Evolutionary conservation across 129 eudicot genomes (phyloP), one percentile per base, ranked within the genome.

Genomic region (Scalesia atractyloides): DNA sequence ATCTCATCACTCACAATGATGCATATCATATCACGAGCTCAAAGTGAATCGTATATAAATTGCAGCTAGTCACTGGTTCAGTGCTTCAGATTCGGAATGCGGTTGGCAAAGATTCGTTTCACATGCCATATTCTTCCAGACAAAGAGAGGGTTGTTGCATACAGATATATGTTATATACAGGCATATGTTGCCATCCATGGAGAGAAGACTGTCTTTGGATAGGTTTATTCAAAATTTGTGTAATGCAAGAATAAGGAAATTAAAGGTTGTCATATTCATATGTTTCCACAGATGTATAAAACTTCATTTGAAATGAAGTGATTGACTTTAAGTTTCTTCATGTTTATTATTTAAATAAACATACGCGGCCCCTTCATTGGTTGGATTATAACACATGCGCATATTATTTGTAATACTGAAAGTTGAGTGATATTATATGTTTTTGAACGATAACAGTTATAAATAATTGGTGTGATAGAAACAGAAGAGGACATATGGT

Each of bases 31-130:
- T 52, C 43, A 43, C 9, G 53, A 71, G 56, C 75, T 33, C 5
- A 18, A 19, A 39, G 13, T 9, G 2, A 1, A 57, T 60, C 19
- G 6, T 37, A 37, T 37, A 37, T 41, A 15, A 39, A 9, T 68
- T 84, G 85, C 86, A 87, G 92, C 79, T 20, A 87, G 67, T 57
- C 66, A 81, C 69, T 84, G 92, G 88, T 84, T 87, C 68, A 81
- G 81, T 64, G 81, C 76, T 52, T 78, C 79, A 76, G 73, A 68
- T 30, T 14, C 76, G 0, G 71, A 74, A 24, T 44, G 69, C 33
- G 88, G 92, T 5, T 84, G 86, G 92, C 48, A 70, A 44, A 84
- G 87, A 79, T 87, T 76, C 65, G 39, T 84, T 20, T 22, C 82
- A 33, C 79, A 73, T 15, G 73, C 48, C 48, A 44, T 62, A 17